phyloP scores from a whole-genome alignment of 306 rosid species.

The Ormosia semicastrata region DNA sequence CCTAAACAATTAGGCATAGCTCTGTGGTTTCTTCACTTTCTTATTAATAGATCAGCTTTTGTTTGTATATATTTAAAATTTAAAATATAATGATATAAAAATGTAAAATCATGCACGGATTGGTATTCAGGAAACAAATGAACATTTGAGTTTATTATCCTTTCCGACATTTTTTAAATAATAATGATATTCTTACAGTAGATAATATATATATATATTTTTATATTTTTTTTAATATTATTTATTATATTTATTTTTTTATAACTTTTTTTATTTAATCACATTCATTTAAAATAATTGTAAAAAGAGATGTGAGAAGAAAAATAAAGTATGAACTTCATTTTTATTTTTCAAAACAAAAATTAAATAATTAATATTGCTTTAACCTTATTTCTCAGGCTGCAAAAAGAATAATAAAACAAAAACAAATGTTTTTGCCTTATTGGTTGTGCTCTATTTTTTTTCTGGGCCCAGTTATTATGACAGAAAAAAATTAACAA shows the following conservation, averaged over 20 bases:
- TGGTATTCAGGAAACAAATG: not conserved
- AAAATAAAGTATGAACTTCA: too few species aligned
- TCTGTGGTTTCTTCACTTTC: not conserved
- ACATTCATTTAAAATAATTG: too few species aligned
- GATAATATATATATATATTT: too few species aligned
- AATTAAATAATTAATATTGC: not conserved
- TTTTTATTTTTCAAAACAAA: not conserved
- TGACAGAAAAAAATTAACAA: not conserved
- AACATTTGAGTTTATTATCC: not conserved
- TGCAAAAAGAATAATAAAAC: not conserved
- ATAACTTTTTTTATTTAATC: too few species aligned
- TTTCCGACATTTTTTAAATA: too few species aligned
- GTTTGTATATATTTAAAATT: not conserved
- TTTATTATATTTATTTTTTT: too few species aligned
- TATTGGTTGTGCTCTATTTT: not conserved
- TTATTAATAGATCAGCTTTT: not conserved
- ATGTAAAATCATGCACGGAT: not conserved
- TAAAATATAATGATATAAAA: not conserved
- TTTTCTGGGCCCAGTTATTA: not conserved
- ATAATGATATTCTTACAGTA: too few species aligned
- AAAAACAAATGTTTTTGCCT: not conserved
- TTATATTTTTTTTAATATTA: too few species aligned
- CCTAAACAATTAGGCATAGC: not conserved
- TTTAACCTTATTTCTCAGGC: slow-evolving; percentile 7
- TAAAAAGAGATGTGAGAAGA: too few species aligned